phyloP scores from a whole-genome alignment of 148 eudicot species.

The Cornus suecica region DNA sequence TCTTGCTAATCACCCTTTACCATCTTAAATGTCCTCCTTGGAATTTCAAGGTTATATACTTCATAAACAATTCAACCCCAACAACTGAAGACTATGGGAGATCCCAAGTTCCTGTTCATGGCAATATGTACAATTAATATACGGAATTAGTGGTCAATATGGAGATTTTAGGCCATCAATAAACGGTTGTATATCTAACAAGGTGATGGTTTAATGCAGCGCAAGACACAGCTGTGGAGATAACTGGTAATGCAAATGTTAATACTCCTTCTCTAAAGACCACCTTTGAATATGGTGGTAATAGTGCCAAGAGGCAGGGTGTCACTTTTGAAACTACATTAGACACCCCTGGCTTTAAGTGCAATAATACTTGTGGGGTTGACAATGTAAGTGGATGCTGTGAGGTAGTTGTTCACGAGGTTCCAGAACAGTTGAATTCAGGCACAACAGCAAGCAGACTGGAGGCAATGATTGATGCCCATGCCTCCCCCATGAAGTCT shows the following conservation, averaged over 20 bases:
- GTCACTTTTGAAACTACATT: too few species aligned
- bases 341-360: too few species aligned
- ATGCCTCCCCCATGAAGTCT: conserved; percentile 12
- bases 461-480: conserved; percentile 5
- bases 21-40: not conserved
- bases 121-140: not conserved
- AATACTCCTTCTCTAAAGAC: conserved; percentile 8
- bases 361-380: not conserved
- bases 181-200: not conserved
- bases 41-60: not conserved
- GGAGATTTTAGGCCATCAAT: not conserved
- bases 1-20: too few species aligned
- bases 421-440: conserved; percentile 8
- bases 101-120: not conserved
- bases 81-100: not conserved
- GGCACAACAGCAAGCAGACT: conserved; percentile 2
- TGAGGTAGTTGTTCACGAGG: conserved; percentile 5
- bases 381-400: conserved; percentile 1
- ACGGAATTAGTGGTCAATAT: not conserved
- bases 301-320: not conserved
- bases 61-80: too few species aligned
- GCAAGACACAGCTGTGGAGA: conserved; percentile 15
- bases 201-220: conserved; percentile 9
- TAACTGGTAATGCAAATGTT: conserved; percentile 8
- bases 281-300: not conserved